Evolutionary conservation across 768 basidiomycete genomes (phyloP), one percentile per base, ranked within the genome.

Genomic region (Nevesoporus exiguus): DNA sequence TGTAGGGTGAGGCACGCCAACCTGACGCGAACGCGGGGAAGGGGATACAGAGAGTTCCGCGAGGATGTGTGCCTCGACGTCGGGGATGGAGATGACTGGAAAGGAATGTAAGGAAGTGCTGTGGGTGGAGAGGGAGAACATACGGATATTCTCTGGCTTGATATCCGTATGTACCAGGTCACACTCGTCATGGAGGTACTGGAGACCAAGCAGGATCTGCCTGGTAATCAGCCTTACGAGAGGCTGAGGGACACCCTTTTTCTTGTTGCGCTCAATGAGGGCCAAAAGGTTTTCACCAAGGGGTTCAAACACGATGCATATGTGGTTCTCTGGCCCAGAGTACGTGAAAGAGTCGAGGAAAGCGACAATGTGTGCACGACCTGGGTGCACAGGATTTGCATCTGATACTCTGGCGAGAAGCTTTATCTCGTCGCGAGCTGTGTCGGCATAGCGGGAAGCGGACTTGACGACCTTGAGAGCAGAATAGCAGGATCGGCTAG

Each of bases 381-480:
- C 94, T 15, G 83, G 83, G 67, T 96, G 93, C 2, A 75, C 66
- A n/a, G 84, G 86, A 66, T 83, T 86, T 68, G 81, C 79, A 19
- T 81, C 77, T 49, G 81, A 77, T 6, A 95, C 87, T 60, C 85
- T 85, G 58, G 85, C 82, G 37, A 94, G 80, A 31, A 98, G 81
- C 68, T 93, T 91, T 71, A 98, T 98, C 74, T 98, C 96, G 70
- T 98, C 96, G 47, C 88, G 82, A 27, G 96, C 96, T 5, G 96
- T 98, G 69, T 98, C 95, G 56, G 93, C 91, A 73, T 98, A 98
- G 60, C 94, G 86, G 22, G 85, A 84, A 21, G 93, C 95, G 27
- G 94, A 96, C 74, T 96, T 96, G 72, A 95, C 91, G 52, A 97
- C 86, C 71, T 97, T 97, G 67, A 97, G 82, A 15, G 93, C 93